Percentiles rank a stretch among this genome's conserved stretches.
Conservation (phyloP, 768 basidiomycete genomes). For the Arthromyces matolae region DNA sequence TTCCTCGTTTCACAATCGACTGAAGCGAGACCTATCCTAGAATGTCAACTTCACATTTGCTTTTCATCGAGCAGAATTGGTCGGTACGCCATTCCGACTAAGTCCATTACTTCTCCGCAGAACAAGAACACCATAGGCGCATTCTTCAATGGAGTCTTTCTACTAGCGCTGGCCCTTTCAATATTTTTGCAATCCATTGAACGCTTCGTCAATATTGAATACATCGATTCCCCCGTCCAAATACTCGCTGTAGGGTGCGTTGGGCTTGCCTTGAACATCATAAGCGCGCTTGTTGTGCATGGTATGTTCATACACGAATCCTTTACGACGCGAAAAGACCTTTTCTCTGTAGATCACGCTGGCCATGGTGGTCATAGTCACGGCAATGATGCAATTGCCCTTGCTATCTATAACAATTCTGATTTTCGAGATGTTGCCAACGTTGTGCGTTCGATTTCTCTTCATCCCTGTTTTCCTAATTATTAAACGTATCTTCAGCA, state of each 20-base stretch:
- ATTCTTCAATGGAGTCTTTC: conserved; percentile 15
- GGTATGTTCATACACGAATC: conserved; percentile 23
- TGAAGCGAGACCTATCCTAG: conserved; percentile 20
- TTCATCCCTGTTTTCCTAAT: background rate
- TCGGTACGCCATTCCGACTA: conserved; percentile 45
- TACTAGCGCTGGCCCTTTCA: conserved; percentile 4
- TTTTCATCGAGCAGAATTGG: conserved; percentile 52
- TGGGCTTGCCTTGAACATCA: conserved; percentile 44
- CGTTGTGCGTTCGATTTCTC: conserved; percentile 25
- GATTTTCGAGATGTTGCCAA: conserved; percentile 20
- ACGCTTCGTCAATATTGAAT: conserved; percentile 47
- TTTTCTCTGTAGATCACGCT: conserved; percentile 32
- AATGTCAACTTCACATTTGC: conserved; percentile 51
- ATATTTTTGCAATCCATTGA: conserved; percentile 41
- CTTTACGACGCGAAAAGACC: background rate
- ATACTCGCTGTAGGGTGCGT: conserved; percentile 47
- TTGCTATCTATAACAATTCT: conserved; percentile 7
- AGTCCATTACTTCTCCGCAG: too few species aligned
- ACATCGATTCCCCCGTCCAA: conserved; percentile 38
- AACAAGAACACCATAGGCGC: too few species aligned
- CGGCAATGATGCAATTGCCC: conserved; percentile 18
- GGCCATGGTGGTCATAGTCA: conserved; percentile 33
- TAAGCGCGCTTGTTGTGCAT: conserved; percentile 48
- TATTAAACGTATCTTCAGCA: conserved; percentile 29
- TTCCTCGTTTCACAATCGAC: background rate